These are phyloP conservation scores for Cinchona pubescens DNA, from an alignment of 257 asterid species.

Conservation along the genomic window DNA sequence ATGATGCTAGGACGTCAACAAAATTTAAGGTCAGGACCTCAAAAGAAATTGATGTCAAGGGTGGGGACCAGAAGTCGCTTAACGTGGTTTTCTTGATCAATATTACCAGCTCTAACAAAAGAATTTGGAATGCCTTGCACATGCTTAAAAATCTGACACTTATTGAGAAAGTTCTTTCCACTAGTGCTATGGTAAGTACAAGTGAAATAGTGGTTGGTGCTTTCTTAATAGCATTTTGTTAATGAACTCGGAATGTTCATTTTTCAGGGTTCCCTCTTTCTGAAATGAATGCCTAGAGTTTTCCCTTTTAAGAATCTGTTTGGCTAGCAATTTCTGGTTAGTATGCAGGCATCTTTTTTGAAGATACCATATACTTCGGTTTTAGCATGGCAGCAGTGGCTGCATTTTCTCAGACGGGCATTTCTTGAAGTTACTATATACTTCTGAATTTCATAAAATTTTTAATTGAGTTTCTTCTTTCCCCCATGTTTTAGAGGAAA, in stretches of 20 bases:
- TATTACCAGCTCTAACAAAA: constrained; percentile 26
- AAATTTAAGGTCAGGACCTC: constrained; percentile 29
- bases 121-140: constrained; percentile 48
- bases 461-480: background rate
- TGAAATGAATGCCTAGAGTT: background rate
- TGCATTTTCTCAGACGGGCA: background rate
- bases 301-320: background rate
- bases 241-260: background rate
- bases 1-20: constrained; percentile 7
- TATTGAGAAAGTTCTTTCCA: constrained; percentile 32
- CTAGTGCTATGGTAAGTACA: constrained; percentile 33
- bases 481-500: background rate
- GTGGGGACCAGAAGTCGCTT: constrained; percentile 3
- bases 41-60: constrained; percentile 8
- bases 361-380: too few species aligned
- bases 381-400: background rate
- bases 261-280: background rate
- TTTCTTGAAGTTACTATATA: background rate
- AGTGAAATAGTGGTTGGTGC: background rate
- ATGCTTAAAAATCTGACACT: constrained; percentile 34
- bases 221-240: background rate
- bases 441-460: background rate
- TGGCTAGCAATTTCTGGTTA: background rate
- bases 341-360: too few species aligned
- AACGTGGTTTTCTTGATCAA: constrained; percentile 45